These are phyloP conservation scores for Carex sylvatica DNA, from an alignment of 202 grass and related monocot species.

Conservation along the genomic window DNA sequence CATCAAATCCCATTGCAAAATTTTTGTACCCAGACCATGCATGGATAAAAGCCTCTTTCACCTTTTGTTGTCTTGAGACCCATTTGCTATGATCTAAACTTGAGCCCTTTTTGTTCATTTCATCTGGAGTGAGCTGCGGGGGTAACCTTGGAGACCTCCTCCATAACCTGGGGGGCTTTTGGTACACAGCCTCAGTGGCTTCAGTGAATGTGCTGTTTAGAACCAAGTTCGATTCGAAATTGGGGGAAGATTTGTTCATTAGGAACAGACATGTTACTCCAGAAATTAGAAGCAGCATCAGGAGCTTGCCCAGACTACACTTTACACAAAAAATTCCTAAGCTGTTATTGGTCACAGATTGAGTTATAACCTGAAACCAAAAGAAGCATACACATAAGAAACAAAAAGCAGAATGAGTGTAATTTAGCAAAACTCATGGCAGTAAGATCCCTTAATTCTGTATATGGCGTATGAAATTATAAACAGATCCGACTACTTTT, in stretches of 20 bases:
- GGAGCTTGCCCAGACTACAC: conserved; percentile 22
- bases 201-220: conserved; percentile 22
- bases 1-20: conserved; percentile 91
- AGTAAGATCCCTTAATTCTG: neutral
- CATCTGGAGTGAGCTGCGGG: conserved; percentile 69
- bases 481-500: neutral
- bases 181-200: neutral
- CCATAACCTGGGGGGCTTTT: conserved; percentile 48
- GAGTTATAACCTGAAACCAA: conserved; percentile 26
- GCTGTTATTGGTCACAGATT: conserved; percentile 25
- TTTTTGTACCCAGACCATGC: conserved; percentile 87
- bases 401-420: neutral
- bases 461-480: neutral
- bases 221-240: neutral
- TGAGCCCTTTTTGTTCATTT: conserved; percentile 63
- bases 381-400: neutral
- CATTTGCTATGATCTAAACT: conserved; percentile 38
- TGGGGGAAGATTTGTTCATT: conserved; percentile 12
- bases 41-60: conserved; percentile 91
- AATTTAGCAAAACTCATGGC: neutral
- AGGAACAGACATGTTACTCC: conserved; percentile 25
- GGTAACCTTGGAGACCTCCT: conserved; percentile 77
- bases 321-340: neutral
- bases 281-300: conserved; percentile 27
- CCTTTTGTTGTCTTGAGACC: conserved; percentile 72